Conservation (phyloP, 1,139 yeast species). For the Meyerozyma smithsonii region DNA sequence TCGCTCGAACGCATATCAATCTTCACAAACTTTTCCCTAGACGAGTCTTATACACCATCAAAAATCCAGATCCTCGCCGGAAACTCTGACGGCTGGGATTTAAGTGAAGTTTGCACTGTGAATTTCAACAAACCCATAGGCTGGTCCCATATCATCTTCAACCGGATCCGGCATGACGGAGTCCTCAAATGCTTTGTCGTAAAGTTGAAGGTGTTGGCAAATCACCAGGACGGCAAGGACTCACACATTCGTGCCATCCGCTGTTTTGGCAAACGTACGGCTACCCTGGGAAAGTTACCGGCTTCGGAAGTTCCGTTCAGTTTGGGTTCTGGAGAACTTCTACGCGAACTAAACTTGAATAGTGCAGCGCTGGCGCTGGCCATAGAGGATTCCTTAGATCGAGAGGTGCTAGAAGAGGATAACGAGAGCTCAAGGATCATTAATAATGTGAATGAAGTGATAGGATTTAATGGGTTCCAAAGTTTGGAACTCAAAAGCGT, state of each 20-base stretch:
- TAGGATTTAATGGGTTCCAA: slow-evolving; percentile 44
- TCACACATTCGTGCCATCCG: slow-evolving; percentile 79
- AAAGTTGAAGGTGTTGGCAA: slow-evolving; percentile 65
- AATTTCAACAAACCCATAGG: slow-evolving; percentile 74
- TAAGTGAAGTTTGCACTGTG: slow-evolving; percentile 66
- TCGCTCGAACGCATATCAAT: slow-evolving; percentile 65
- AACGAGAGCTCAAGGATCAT: slow-evolving; percentile 24
- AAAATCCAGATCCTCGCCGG: slow-evolving; percentile 73
- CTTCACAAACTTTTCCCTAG: slow-evolving; percentile 61
- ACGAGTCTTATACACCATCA: slow-evolving; percentile 92
- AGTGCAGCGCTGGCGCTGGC: slow-evolving; percentile 6
- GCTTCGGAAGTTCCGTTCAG: not conserved
- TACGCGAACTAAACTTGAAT: slow-evolving; percentile 25
- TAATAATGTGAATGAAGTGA: slow-evolving; percentile 34
- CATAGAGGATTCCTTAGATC: slow-evolving; percentile 4
- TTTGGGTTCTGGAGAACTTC: slow-evolving; percentile 16
- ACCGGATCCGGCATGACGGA: slow-evolving; percentile 53
- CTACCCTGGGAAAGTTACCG: not conserved
- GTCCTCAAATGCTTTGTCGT: slow-evolving; percentile 71
- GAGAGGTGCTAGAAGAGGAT: slow-evolving; percentile 11
- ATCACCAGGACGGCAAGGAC: slow-evolving; percentile 96
- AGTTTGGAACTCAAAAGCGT: slow-evolving; percentile 34
- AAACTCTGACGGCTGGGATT: slow-evolving; percentile 73
- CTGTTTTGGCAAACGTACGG: slow-evolving; percentile 21
- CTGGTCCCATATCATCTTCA: slow-evolving; percentile 75